Evolutionary conservation across 2,329 filamentous ascomycete species (phyloP).

Genomic region (Alternaria gansuensis): DNA sequence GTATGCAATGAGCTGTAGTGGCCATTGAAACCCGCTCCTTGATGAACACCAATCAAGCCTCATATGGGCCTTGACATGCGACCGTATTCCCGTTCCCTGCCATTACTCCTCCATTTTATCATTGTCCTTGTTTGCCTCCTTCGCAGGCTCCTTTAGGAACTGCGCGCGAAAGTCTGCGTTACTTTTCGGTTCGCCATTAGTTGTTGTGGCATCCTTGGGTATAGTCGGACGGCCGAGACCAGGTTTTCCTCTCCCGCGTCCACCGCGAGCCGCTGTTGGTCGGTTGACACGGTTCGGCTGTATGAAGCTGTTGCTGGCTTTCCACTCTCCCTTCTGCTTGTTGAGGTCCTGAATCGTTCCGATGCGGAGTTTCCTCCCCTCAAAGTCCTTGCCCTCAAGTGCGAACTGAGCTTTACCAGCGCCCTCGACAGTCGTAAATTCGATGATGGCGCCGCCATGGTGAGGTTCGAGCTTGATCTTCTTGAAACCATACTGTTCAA

Average conservation of each 20-base stretch:
- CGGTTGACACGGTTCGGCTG: slow-evolving; percentile 41
- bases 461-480: slow-evolving; percentile 83
- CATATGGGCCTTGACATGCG: slow-evolving; percentile 23
- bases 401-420: slow-evolving; percentile 74
- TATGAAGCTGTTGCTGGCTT: slow-evolving; percentile 49
- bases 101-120: slow-evolving; percentile 42
- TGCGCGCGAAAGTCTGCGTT: slow-evolving; percentile 67
- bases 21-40: slow-evolving; percentile 2
- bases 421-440: slow-evolving; percentile 74
- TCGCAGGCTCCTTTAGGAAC: slow-evolving; percentile 55
- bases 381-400: slow-evolving; percentile 52
- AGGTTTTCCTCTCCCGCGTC: slow-evolving; percentile 40
- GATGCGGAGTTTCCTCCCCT: slow-evolving; percentile 53
- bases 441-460: slow-evolving; percentile 85
- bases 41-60: slow-evolving; percentile 26
- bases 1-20: slow-evolving; percentile 9
- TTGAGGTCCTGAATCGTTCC: slow-evolving; percentile 62
- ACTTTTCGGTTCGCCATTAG: slow-evolving; percentile 56
- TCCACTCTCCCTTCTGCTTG: slow-evolving; percentile 51
- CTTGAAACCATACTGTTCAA: slow-evolving; percentile 75
- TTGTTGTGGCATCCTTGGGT: slow-evolving; percentile 25
- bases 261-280: slow-evolving; percentile 37
- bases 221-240: slow-evolving; percentile 44
- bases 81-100: slow-evolving; percentile 28
- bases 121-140: slow-evolving; percentile 27